Evolutionary conservation across 768 basidiomycete genomes (phyloP).

Genomic region (Candolleomyces efflorescens): DNA sequence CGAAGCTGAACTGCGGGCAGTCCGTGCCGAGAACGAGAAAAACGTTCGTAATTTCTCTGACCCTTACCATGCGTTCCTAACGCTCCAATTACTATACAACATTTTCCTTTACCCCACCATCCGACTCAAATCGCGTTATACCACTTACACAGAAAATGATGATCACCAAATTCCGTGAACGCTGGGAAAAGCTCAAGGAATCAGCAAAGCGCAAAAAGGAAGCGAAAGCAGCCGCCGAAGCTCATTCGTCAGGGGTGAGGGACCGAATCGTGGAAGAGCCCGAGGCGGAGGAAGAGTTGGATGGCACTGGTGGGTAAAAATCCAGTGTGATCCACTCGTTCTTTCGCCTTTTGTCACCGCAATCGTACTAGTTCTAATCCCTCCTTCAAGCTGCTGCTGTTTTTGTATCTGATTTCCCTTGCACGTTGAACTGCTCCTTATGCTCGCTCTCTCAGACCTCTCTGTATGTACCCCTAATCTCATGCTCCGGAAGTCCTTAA

Average conservation of each 20-base stretch:
- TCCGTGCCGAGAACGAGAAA: slow-evolving; percentile 75
- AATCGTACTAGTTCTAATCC: too few species aligned
- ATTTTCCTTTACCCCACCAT: background rate
- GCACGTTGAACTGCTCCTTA: too few species aligned
- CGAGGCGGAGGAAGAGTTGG: slow-evolving; percentile 48
- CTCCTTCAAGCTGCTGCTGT: background rate
- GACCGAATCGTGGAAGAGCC: slow-evolving; percentile 76
- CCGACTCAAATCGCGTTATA: background rate
- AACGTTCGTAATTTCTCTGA: slow-evolving; percentile 45
- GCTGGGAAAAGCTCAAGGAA: slow-evolving; percentile 89
- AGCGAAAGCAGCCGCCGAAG: slow-evolving; percentile 53
- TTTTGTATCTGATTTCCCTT: background rate
- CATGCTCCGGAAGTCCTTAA: background rate
- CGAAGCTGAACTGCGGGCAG: slow-evolving; percentile 67
- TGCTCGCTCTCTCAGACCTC: background rate
- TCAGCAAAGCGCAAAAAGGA: slow-evolving; percentile 84
- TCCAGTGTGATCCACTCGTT: background rate
- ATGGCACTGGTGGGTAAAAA: slow-evolving; percentile 23
- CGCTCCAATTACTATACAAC: background rate
- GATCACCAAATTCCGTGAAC: slow-evolving; percentile 78
- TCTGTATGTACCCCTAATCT: background rate
- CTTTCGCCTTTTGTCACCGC: background rate
- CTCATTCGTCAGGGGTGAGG: slow-evolving; percentile 40
- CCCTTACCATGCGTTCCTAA: background rate
- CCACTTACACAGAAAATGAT: slow-evolving; percentile 60